A percentile compares a stretch with the other conserved stretches of the same genome.
Conservation (phyloP, 176 grass and related monocot species). For the Eragrostis nindensis region DNA sequence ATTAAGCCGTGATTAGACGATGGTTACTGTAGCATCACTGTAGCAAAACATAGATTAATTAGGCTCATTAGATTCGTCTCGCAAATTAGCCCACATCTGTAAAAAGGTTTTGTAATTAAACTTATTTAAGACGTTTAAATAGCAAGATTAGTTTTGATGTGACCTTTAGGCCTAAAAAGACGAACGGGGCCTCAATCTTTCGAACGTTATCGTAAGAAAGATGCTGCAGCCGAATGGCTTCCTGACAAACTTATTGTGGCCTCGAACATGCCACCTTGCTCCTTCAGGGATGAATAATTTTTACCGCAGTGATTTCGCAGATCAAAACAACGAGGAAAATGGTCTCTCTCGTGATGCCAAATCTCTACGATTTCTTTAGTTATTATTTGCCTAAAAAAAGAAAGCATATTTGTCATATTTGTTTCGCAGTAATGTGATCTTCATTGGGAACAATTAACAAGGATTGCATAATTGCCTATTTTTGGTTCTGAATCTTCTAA, state of each 20-base stretch:
- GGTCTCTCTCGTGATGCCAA: background rate
- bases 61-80: too few species aligned
- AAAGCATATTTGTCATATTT: background rate
- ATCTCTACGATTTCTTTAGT: background rate
- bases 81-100: too few species aligned
- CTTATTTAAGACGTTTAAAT: too few species aligned
- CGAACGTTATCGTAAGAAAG: too few species aligned
- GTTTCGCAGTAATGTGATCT: background rate
- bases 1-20: too few species aligned
- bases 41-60: too few species aligned
- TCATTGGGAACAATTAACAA: background rate
- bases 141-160: too few species aligned
- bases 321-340: slow-evolving; percentile 4
- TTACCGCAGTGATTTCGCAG: too few species aligned
- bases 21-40: too few species aligned
- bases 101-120: too few species aligned
- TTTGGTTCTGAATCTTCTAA: background rate
- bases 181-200: too few species aligned
- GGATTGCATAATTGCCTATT: background rate
- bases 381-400: background rate
- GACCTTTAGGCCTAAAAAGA: too few species aligned
- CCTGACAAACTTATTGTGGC: background rate
- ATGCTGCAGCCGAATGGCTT: background rate
- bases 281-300: background rate
- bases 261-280: background rate